Evolutionary conservation across 257 asterid species (phyloP), one percentile per base, ranked within the genome.

Genomic region (Lavandula angustifolia): DNA sequence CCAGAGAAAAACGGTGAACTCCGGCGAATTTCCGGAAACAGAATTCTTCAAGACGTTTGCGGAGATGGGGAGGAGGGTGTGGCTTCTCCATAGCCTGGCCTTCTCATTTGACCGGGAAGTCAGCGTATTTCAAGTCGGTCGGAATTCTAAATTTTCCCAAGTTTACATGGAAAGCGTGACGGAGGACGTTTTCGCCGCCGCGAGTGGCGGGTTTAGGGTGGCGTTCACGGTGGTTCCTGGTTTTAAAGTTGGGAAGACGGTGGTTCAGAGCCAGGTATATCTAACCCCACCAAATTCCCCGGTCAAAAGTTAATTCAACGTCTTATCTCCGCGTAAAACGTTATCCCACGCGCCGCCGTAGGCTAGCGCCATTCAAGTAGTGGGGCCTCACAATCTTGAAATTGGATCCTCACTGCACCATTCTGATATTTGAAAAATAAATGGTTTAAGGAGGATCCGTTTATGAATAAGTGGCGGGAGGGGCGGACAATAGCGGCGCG

Each of bases 141-240:
- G 69, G 73, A 68, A 29, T 4, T 73, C 81, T 11, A 86, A 78
- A 54, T 94, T 84, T 41, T 90, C 99, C 0, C 88, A 94, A 29
- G 84, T 90, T 17, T 87, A 86, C 76, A 94, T 94, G 99, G 96
- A 90, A 56, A 84, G 89, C 50, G 85, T 84, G 60, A 78, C 84
- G 47, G 95, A 84, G 2, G 95, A 90, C 11, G 22, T 78, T n/a
- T 84, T 78, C 50, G 41, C 87, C 14, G 79, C 80, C 9, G 77
- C 69, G 13, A 87, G 69, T 8, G 80, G 87, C 5, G 92, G 76
- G 0, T 63, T 70, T 33, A 66, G 74, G 79, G 99, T 83, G 80
- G 95, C 87, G 14, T 94, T 90, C 73, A 81, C 90, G 78, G 99
- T 94, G 71, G 97, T 90, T 18, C 99, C 98, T 9, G 99, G 99